A percentile compares a stretch with the other conserved stretches of the same genome.
Conservation (phyloP, 805 yeast species). For the Saturnispora gosingensis region DNA sequence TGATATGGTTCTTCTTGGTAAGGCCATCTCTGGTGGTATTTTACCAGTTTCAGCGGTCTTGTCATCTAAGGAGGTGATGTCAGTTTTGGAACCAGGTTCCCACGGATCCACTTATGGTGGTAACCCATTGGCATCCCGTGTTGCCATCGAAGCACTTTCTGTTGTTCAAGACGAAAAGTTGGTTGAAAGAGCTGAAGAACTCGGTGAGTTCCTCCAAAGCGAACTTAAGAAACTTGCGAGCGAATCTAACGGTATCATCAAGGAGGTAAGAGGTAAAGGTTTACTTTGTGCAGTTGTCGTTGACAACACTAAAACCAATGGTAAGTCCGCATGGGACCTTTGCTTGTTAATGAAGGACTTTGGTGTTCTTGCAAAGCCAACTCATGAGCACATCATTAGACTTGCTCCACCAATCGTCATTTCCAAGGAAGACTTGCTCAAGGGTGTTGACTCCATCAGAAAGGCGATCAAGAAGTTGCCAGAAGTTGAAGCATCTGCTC, state of each 20-base stretch:
- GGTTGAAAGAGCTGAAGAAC: slow-evolving; percentile 62
- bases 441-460: slow-evolving; percentile 71
- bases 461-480: slow-evolving; percentile 49
- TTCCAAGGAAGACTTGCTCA: slow-evolving; percentile 72
- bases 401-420: slow-evolving; percentile 94
- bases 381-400: slow-evolving; percentile 92
- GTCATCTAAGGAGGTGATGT: slow-evolving; percentile 85
- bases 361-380: slow-evolving; percentile 88
- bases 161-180: slow-evolving; percentile 84
- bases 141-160: slow-evolving; percentile 85
- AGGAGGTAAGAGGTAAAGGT: slow-evolving; percentile 76
- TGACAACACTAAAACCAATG: slow-evolving; percentile 73
- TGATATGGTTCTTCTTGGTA: slow-evolving; percentile 82
- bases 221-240: slow-evolving; percentile 36
- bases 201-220: slow-evolving; percentile 61
- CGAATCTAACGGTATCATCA: slow-evolving; percentile 43
- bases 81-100: slow-evolving; percentile 84
- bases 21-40: slow-evolving; percentile 94
- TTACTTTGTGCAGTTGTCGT: slow-evolving; percentile 85
- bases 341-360: slow-evolving; percentile 80
- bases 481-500: slow-evolving; percentile 39
- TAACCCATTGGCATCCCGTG: slow-evolving; percentile 88
- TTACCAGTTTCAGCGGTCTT: slow-evolving; percentile 86
- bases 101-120: slow-evolving; percentile 99
- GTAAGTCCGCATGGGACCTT: slow-evolving; percentile 93